A percentile compares a stretch with the other conserved stretches of the same genome.
phyloP scores from a whole-genome alignment of 2,329 filamentous ascomycete species.

The Cercospora nicotianae region DNA sequence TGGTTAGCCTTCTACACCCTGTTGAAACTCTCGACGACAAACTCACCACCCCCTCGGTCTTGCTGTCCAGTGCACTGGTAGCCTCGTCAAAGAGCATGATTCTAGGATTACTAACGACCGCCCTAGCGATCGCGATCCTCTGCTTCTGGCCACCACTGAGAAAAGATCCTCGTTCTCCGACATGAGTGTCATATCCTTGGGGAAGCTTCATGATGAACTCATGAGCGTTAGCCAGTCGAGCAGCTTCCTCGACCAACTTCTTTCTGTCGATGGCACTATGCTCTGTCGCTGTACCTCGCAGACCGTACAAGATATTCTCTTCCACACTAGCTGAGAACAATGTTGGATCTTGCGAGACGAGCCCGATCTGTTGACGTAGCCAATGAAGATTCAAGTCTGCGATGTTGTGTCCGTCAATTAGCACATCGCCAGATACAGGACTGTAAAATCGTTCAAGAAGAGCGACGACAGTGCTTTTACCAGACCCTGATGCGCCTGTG shows the following conservation, averaged over 20 bases:
- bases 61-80: constrained; percentile 61
- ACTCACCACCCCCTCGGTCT: constrained; percentile 62
- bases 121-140: constrained; percentile 56
- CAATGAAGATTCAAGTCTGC: constrained; percentile 39
- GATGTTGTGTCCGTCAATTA: constrained; percentile 59
- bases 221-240: constrained; percentile 53
- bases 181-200: constrained; percentile 51
- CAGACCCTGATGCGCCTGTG: constrained; percentile 52
- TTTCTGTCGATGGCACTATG: constrained; percentile 44
- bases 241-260: constrained; percentile 44
- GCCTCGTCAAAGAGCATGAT: constrained; percentile 61
- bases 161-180: constrained; percentile 50
- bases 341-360: constrained; percentile 51
- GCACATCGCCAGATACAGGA: constrained; percentile 42
- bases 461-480: constrained; percentile 50
- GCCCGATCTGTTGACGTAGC: constrained; percentile 45
- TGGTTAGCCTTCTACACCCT: not conserved
- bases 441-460: constrained; percentile 52
- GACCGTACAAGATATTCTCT: constrained; percentile 55
- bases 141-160: constrained; percentile 58
- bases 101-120: constrained; percentile 53
- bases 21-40: not conserved
- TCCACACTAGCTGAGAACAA: constrained; percentile 47
- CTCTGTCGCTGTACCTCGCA: constrained; percentile 45
- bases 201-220: constrained; percentile 55